Conservation (phyloP, 441 rosid species). For the Adansonia grandidieri region DNA sequence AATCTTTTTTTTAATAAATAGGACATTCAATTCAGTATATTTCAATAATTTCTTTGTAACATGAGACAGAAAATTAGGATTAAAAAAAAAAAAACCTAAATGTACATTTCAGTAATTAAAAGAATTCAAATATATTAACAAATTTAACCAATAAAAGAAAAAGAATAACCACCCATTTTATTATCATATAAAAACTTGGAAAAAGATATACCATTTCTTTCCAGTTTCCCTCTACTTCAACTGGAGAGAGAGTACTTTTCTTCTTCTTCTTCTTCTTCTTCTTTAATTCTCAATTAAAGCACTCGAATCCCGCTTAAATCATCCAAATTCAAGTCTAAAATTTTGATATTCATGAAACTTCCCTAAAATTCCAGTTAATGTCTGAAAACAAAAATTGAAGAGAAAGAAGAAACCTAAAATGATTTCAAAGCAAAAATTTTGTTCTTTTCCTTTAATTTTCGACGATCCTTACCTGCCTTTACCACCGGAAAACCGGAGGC, state of each 20-base stretch:
- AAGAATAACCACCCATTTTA: not conserved
- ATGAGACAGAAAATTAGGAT: too few species aligned
- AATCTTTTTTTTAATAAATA: not conserved
- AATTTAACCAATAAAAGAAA: not conserved
- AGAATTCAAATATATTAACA: not conserved
- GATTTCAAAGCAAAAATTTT: conserved; percentile 14
- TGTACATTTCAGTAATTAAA: not conserved
- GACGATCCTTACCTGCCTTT: conserved; percentile 34
- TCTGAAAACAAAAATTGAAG: not conserved
- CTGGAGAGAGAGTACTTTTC: not conserved
- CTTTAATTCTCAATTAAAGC: conserved; percentile 26
- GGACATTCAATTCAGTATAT: not conserved
- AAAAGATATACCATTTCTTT: conserved; percentile 37
- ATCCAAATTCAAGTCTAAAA: not conserved
- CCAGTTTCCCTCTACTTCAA: conserved; percentile 28
- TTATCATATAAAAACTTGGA: not conserved
- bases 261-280: conserved; percentile 25
- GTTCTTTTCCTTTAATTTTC: not conserved
- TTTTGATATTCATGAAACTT: not conserved
- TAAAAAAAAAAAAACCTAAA: not conserved
- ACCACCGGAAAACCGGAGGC: conserved; percentile 33
- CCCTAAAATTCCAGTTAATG: not conserved
- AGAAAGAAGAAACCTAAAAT: not conserved
- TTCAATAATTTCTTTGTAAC: too few species aligned
- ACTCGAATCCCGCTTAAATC: not conserved